Conservation (phyloP, 1,284 basidiomycete species). For the Termitomyces sp. region DNA sequence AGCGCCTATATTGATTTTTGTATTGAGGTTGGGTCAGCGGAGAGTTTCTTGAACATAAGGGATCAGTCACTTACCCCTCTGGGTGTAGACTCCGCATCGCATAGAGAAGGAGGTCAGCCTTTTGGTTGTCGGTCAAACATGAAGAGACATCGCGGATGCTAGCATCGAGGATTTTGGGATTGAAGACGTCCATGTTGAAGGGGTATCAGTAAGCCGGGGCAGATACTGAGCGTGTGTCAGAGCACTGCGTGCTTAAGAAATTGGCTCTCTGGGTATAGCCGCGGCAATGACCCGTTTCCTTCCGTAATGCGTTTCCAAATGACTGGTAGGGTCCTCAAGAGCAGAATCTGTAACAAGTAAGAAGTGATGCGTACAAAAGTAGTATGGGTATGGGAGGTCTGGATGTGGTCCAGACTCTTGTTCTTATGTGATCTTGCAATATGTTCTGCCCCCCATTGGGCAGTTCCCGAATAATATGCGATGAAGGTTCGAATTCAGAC, state of each 20-base stretch:
- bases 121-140: conserved; percentile 55
- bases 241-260: neutral
- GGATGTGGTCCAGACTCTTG: too few relatives aligned
- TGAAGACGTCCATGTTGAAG: conserved; percentile 54
- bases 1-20: conserved; percentile 34
- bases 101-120: conserved; percentile 60
- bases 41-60: conserved; percentile 8
- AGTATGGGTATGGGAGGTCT: neutral
- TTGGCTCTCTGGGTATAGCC: neutral
- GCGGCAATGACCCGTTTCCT: conserved; percentile 1
- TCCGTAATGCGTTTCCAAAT: neutral
- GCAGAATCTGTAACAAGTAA: neutral
- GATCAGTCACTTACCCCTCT: conserved; percentile 34
- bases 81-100: conserved; percentile 50
- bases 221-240: neutral
- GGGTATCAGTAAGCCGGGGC: neutral
- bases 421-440: too few relatives aligned
- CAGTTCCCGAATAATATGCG: too few relatives aligned
- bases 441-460: too few relatives aligned
- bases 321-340: conserved; percentile 1
- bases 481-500: too few relatives aligned
- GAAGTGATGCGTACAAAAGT: neutral
- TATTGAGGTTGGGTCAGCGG: conserved; percentile 4
- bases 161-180: conserved; percentile 67
- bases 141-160: conserved; percentile 60